A percentile compares a stretch with the other conserved stretches of the same genome.
Conservation (phyloP, 306 rosid genomes). For the Hippophae rhamnoides region DNA sequence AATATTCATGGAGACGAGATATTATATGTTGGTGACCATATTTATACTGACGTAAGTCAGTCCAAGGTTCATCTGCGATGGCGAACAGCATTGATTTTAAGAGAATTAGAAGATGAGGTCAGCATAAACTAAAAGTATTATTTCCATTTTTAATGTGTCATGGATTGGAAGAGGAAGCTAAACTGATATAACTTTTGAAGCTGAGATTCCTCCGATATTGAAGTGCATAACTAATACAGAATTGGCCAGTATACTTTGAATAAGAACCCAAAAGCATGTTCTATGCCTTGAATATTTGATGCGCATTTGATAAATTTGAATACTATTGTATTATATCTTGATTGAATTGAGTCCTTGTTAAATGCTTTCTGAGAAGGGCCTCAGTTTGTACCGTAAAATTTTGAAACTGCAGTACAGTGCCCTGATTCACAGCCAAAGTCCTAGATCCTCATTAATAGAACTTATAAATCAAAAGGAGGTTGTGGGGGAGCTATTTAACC, state of each 20-base stretch:
- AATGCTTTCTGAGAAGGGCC: conserved; percentile 14
- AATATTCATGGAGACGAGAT: conserved; percentile 90
- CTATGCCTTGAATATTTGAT: no score
- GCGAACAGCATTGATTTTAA: conserved; percentile 90
- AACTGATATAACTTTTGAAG: no score
- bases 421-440: conserved; percentile 46
- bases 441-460: conserved; percentile 68
- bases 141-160: background rate
- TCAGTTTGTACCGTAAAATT: conserved; percentile 16
- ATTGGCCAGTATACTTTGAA: no score
- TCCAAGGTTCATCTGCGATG: conserved; percentile 92
- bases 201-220: no score
- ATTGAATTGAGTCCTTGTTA: background rate
- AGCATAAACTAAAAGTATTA: conserved; percentile 6
- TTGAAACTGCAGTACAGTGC: conserved; percentile 73
- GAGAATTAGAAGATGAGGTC: conserved; percentile 98
- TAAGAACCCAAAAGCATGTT: no score
- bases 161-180: no score
- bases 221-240: no score
- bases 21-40: conserved; percentile 95
- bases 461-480: conserved; percentile 90
- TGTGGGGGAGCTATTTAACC: conserved; percentile 89
- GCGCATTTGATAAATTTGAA: no score
- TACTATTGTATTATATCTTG: background rate
- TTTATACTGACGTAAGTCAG: conserved; percentile 93